Percentiles rank a stretch among this genome's conserved stretches.
These are phyloP conservation scores for Terfezia boudieri DNA, from an alignment of 495 filamentous ascomycete species.

Conservation along the genomic window DNA sequence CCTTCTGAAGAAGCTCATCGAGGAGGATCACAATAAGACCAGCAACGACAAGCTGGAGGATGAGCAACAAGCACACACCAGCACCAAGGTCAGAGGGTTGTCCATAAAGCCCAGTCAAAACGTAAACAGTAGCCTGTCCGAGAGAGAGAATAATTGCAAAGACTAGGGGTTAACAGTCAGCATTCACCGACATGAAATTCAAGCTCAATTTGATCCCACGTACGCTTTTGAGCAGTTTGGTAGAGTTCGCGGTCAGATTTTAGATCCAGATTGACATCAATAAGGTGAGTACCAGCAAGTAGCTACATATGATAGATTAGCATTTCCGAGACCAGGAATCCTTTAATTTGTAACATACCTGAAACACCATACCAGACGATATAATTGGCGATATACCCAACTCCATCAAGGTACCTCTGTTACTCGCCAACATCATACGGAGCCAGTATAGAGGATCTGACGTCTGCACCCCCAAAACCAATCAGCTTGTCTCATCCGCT, in stretches of 20 bases:
- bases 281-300: constrained; percentile 95
- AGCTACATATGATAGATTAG: constrained; percentile 28
- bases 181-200: not conserved
- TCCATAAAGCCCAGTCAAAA: constrained; percentile 94
- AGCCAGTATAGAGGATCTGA: constrained; percentile 99
- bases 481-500: constrained; percentile 3
- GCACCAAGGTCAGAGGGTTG: constrained; percentile 87
- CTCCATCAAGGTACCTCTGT: constrained; percentile 96
- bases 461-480: constrained; percentile 20
- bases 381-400: constrained; percentile 98
- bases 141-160: constrained; percentile 96
- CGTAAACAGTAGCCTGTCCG: constrained; percentile 89
- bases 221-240: constrained; percentile 91
- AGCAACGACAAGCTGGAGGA: constrained; percentile 88
- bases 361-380: constrained; percentile 99
- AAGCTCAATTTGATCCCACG: not conserved
- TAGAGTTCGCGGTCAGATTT: constrained; percentile 98
- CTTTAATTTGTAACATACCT: constrained; percentile 25
- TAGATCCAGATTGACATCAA: constrained; percentile 98
- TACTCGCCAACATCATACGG: constrained; percentile 98
- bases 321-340: constrained; percentile 3
- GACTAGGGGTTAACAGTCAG: constrained; percentile 21
- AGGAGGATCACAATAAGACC: constrained; percentile 97
- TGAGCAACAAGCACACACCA: constrained; percentile 90
- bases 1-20: constrained; percentile 98